Evolutionary conservation across 75 land plant species (phyloP).

Genomic region (Azolla pinnata): DNA sequence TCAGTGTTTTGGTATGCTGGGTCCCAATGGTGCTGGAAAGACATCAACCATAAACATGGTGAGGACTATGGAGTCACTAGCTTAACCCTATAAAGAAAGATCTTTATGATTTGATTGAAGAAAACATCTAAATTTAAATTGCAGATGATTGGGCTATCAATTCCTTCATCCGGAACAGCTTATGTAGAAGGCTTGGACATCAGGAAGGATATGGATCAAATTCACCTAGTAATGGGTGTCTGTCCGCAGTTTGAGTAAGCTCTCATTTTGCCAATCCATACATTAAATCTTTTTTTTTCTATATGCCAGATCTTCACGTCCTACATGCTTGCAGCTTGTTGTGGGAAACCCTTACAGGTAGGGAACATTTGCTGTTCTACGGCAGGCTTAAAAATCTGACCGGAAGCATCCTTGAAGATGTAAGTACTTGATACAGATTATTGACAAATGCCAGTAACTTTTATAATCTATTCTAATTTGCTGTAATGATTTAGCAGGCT

Average conservation of each 20-base stretch:
- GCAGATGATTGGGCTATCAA: slow-evolving; percentile 48
- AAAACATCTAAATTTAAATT: neutral
- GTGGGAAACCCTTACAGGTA: slow-evolving; percentile 33
- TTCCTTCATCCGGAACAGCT: slow-evolving; percentile 43
- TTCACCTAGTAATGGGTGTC: slow-evolving; percentile 37
- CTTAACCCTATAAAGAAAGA: neutral
- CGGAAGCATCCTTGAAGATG: slow-evolving; percentile 17
- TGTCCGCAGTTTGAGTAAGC: slow-evolving; percentile 50
- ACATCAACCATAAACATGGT: slow-evolving; percentile 54
- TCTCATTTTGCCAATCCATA: neutral
- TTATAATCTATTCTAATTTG: neutral
- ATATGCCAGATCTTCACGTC: too few species aligned
- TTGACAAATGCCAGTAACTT: neutral
- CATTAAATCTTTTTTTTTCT: neutral
- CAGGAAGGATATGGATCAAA: slow-evolving; percentile 28
- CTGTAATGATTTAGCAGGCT: slow-evolving; percentile 5
- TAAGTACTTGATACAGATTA: slow-evolving; percentile 1
- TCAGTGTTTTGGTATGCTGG: slow-evolving; percentile 47
- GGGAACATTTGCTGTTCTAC: slow-evolving; percentile 41
- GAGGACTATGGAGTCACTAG: slow-evolving; percentile 1
- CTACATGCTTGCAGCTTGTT: slow-evolving; percentile 25
- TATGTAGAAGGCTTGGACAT: slow-evolving; percentile 31
- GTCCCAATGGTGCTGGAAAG: slow-evolving; percentile 60
- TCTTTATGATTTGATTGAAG: neutral
- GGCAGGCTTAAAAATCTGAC: slow-evolving; percentile 36